Evolutionary conservation across 1,284 basidiomycete species (phyloP).

Genomic region (Cutaneotrichosporon sp.): DNA sequence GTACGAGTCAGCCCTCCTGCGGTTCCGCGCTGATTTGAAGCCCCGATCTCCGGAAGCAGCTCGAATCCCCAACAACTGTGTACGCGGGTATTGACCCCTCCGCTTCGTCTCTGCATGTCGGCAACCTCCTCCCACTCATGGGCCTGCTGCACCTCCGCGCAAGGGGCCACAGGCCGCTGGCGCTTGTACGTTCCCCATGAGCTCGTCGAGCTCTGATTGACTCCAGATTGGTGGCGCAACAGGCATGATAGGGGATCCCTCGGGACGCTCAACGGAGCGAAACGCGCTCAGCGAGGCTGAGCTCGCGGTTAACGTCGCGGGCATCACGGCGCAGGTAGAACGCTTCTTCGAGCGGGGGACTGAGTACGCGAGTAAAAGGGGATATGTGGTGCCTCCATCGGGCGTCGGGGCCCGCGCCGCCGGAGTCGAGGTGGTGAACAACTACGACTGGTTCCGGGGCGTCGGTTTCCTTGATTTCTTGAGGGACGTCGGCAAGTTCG

Average conservation of each 20-base stretch:
- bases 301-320: conserved; percentile 63
- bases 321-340: conserved; percentile 63
- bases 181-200: conserved; percentile 60
- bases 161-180: conserved; percentile 72
- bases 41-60: conserved; percentile 33
- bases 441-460: conserved; percentile 73
- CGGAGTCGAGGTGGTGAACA: conserved; percentile 63
- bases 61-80: conserved; percentile 53
- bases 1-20: not conserved
- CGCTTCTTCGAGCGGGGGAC: conserved; percentile 67
- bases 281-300: conserved; percentile 59
- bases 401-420: not conserved
- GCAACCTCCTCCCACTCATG: conserved; percentile 85
- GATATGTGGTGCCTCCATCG: conserved; percentile 8
- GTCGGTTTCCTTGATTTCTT: conserved; percentile 80
- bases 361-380: conserved; percentile 55
- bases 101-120: conserved; percentile 81
- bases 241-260: conserved; percentile 94
- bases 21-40: too few relatives aligned
- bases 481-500: conserved; percentile 70
- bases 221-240: conserved; percentile 89
- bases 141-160: conserved; percentile 80
- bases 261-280: conserved; percentile 79
- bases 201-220: conserved; percentile 1
- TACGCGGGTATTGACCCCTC: conserved; percentile 94